These are phyloP conservation scores for Spiraea crenata DNA, from an alignment of 331 rosid species.

Conservation along the genomic window DNA sequence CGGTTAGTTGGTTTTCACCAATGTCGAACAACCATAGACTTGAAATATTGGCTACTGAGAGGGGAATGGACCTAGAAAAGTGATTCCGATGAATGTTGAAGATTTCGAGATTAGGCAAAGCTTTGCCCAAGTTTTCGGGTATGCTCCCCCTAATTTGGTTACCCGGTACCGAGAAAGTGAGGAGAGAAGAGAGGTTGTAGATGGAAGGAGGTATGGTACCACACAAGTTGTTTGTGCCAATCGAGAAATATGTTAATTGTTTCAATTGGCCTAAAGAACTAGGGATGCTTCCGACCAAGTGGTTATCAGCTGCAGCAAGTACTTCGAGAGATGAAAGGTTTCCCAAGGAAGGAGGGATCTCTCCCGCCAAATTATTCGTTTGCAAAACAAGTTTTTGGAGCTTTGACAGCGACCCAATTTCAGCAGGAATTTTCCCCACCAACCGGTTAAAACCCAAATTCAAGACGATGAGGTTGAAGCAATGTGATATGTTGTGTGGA, in stretches of 20 bases:
- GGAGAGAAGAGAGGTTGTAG: slow-evolving; percentile 12
- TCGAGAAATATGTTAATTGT: neutral
- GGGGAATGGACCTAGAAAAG: neutral
- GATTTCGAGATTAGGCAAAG: neutral
- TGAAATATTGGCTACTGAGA: slow-evolving; percentile 9
- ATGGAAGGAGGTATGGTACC: slow-evolving; percentile 18
- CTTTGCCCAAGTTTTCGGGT: slow-evolving; percentile 5
- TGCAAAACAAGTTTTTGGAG: neutral
- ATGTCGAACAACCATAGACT: slow-evolving; percentile 3
- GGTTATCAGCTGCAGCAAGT: neutral
- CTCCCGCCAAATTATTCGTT: neutral
- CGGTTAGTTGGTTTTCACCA: neutral
- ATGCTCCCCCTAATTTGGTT: slow-evolving; percentile 13
- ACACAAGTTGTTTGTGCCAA: neutral
- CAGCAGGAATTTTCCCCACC: slow-evolving; percentile 7
- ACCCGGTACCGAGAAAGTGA: accelerated
- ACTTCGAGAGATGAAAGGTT: slow-evolving; percentile 9
- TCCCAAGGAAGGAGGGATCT: slow-evolving; percentile 9
- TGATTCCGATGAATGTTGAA: neutral
- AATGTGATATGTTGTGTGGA: slow-evolving; percentile 4
- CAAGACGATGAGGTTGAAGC: neutral
- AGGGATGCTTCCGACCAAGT: slow-evolving; percentile 20
- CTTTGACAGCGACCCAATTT: neutral
- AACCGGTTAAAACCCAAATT: neutral
- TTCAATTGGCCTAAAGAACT: slow-evolving; percentile 9